A percentile compares a stretch with the other conserved stretches of the same genome.
Conservation (phyloP, 441 rosid species). For the Kokia cookei region DNA sequence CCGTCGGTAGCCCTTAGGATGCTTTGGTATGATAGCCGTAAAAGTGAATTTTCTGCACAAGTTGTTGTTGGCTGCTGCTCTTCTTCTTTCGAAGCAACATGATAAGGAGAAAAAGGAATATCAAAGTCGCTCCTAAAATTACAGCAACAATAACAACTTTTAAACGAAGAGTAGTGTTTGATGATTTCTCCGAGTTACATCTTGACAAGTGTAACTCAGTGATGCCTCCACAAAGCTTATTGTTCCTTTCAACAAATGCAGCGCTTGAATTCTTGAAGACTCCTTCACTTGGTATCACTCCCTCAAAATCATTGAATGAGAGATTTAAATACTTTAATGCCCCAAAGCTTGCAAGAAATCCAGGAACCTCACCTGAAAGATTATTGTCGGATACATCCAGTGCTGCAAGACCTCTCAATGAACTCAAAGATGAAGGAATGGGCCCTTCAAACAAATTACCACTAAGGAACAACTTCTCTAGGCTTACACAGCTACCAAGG, state of each 20-base stretch:
- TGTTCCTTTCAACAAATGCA: conserved; percentile 5
- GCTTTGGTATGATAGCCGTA: conserved; percentile 9
- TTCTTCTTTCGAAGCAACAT: background rate
- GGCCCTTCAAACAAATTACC: conserved; percentile 1
- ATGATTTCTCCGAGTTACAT: background rate
- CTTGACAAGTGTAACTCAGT: background rate
- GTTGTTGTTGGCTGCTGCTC: background rate
- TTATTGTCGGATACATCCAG: conserved; percentile 16
- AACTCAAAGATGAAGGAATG: conserved; percentile 7
- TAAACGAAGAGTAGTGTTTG: background rate
- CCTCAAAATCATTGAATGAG: conserved; percentile 19
- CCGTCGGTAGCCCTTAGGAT: conserved; percentile 17
- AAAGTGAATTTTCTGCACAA: background rate
- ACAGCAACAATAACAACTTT: background rate
- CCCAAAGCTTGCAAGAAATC: background rate
- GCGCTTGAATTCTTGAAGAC: conserved; percentile 21
- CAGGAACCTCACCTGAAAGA: conserved; percentile 12
- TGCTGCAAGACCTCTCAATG: conserved; percentile 1
- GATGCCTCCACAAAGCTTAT: conserved; percentile 23
- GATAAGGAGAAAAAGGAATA: background rate
- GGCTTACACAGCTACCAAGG: background rate
- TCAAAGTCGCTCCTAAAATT: background rate
- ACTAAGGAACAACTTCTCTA: background rate
- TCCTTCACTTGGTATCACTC: conserved; percentile 13
- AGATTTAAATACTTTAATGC: background rate